Percentiles rank a stretch among this genome's conserved stretches.
Conservation (phyloP, 495 filamentous ascomycete species). For the Aspergillus sparsus region DNA sequence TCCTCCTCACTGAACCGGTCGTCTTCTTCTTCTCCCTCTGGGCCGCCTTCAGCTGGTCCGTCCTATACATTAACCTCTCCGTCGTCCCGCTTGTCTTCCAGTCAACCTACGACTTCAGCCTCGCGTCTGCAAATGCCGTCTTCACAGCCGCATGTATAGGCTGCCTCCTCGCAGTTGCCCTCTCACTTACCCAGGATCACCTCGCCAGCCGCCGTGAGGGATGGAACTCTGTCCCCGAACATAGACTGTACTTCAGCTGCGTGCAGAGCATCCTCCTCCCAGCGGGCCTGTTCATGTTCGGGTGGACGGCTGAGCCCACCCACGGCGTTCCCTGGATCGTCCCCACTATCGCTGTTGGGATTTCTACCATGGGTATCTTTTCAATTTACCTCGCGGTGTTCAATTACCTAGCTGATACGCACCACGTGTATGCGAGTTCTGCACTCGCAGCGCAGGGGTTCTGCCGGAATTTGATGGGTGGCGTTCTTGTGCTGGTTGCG, state of each 20-base stretch:
- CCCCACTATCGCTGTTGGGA: slow-evolving; percentile 68
- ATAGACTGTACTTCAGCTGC: slow-evolving; percentile 80
- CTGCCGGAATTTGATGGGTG: too few species aligned
- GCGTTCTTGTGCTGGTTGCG: too few species aligned
- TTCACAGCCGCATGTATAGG: slow-evolving; percentile 56
- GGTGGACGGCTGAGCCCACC: slow-evolving; percentile 76
- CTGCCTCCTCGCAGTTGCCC: too few species aligned
- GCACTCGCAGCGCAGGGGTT: slow-evolving; percentile 88
- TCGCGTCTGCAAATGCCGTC: slow-evolving; percentile 66
- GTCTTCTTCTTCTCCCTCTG: slow-evolving; percentile 94
- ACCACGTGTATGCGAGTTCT: slow-evolving; percentile 78
- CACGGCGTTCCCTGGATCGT: slow-evolving; percentile 75
- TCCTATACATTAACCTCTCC: slow-evolving; percentile 80
- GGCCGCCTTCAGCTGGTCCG: slow-evolving; percentile 86
- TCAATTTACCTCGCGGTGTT: slow-evolving; percentile 86
- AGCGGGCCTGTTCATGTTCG: slow-evolving; percentile 79
- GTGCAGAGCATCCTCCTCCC: slow-evolving; percentile 68
- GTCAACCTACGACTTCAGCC: slow-evolving; percentile 66
- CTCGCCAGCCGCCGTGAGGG: too few species aligned
- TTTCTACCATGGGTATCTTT: slow-evolving; percentile 84
- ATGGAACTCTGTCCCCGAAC: slow-evolving; percentile 74
- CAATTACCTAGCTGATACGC: slow-evolving; percentile 92
- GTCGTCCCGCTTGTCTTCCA: slow-evolving; percentile 77
- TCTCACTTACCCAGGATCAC: not conserved
- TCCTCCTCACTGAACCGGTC: slow-evolving; percentile 87